Percentiles rank a stretch among this genome's conserved stretches.
These are phyloP conservation scores for Leccinum uliginosum DNA, from an alignment of 768 basidiomycete species.

Conservation along the genomic window DNA sequence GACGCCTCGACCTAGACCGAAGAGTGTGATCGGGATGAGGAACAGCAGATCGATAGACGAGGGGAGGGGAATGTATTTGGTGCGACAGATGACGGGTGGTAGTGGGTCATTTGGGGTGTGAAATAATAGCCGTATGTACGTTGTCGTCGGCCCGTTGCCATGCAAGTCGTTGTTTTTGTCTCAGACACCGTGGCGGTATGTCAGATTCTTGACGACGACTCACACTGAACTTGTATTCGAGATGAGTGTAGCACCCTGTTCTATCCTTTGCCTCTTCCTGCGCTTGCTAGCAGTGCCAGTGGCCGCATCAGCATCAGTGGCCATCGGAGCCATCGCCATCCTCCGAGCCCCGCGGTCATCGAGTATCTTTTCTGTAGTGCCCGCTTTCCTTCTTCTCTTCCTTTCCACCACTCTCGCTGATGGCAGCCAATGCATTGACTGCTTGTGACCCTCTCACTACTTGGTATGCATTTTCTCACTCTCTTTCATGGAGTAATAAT, in stretches of 20 bases:
- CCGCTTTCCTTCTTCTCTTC: conserved; percentile 8
- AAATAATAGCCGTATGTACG: conserved; percentile 2
- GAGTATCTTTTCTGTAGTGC: not conserved
- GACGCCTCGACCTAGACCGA: conserved; percentile 56
- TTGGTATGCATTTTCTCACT: conserved; percentile 24
- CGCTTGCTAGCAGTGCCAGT: too few species aligned
- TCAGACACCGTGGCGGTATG: not conserved
- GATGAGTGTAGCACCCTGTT: not conserved
- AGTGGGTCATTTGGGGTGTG: conserved; percentile 23
- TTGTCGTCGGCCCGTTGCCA: conserved; percentile 18
- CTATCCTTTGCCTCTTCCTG: not conserved
- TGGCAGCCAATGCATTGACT: conserved; percentile 15
- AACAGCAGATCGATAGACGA: conserved; percentile 61
- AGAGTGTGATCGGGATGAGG: conserved; percentile 73
- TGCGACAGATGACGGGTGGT: conserved; percentile 73
- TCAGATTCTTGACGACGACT: not conserved
- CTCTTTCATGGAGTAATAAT: conserved; percentile 38
- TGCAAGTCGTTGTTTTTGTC: conserved; percentile 1
- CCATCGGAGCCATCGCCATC: not conserved
- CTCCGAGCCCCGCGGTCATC: conserved; percentile 2
- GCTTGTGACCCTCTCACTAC: conserved; percentile 10
- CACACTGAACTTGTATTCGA: too few species aligned
- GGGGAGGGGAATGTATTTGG: conserved; percentile 66
- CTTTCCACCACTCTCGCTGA: conserved; percentile 14
- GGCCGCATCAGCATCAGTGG: conserved; percentile 8